phyloP scores from a whole-genome alignment of 352 stramenopile genomes.

The Pythium volutum region DNA sequence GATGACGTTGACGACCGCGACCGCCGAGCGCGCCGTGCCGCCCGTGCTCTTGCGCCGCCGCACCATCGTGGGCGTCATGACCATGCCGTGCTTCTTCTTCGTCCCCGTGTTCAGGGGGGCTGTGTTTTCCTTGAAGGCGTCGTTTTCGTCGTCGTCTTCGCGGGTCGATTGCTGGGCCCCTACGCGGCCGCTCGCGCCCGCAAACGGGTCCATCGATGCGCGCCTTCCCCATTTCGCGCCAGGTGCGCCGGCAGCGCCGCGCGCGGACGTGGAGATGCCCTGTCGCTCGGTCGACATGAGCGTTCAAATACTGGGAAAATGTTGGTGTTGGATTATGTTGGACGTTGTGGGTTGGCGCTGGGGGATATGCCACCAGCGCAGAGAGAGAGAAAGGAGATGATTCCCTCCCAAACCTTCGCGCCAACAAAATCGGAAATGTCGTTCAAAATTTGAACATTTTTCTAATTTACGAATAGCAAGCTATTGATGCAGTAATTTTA shows the following conservation, averaged over 20 bases:
- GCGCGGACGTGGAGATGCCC: background rate
- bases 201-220: conserved; percentile 17
- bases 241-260: background rate
- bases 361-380: background rate
- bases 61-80: conserved; percentile 12
- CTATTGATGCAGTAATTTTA: background rate
- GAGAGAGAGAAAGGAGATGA: background rate
- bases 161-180: background rate
- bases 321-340: background rate
- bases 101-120: background rate
- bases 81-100: background rate
- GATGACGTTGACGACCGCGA: conserved; percentile 10
- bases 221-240: conserved; percentile 7
- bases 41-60: conserved; percentile 1
- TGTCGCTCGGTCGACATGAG: conserved; percentile 13
- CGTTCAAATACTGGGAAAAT: background rate
- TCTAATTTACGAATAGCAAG: background rate
- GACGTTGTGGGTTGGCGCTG: background rate
- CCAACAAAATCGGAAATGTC: background rate
- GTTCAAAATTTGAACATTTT: conserved; percentile 14
- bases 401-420: background rate
- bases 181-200: background rate
- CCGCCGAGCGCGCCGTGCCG: background rate
- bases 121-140: conserved; percentile 9
- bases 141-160: background rate